These are phyloP conservation scores for Clonostachys solani DNA, from an alignment of 2,329 filamentous ascomycete species.

Conservation along the genomic window DNA sequence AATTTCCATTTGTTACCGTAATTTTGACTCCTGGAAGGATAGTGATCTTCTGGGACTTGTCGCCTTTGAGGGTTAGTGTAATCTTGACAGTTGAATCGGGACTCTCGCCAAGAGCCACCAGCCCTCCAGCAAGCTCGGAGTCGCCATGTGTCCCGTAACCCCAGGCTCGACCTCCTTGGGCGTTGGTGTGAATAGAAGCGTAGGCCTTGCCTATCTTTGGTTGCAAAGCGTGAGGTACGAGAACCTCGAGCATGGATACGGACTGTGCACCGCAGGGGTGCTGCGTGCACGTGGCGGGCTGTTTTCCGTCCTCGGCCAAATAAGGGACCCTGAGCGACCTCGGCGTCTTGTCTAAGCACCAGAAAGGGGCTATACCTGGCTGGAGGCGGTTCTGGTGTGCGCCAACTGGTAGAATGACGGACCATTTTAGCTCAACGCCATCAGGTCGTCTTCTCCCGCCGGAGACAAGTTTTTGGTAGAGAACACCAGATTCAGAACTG, in stretches of 20 bases:
- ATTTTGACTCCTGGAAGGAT: no score
- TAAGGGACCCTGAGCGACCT: slow-evolving; percentile 51
- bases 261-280: slow-evolving; percentile 51
- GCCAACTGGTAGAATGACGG: slow-evolving; percentile 31
- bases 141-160: no score
- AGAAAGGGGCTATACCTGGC: slow-evolving; percentile 57
- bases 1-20: no score
- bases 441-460: slow-evolving; percentile 53
- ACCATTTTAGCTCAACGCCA: slow-evolving; percentile 54
- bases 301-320: slow-evolving; percentile 7
- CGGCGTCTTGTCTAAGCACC: slow-evolving; percentile 59
- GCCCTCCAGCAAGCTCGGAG: no score
- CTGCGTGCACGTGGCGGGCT: slow-evolving; percentile 9
- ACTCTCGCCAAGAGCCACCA: no score
- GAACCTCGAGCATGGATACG: slow-evolving; percentile 36
- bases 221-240: slow-evolving; percentile 11
- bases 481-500: slow-evolving; percentile 22
- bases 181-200: no score
- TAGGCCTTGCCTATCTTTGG: no score
- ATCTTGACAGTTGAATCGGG: no score
- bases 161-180: no score
- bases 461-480: slow-evolving; percentile 40
- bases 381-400: slow-evolving; percentile 23
- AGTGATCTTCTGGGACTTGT: no score
- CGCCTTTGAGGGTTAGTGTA: no score